Conservation (phyloP, 306 rosid genomes). For the Dryas drummondii region DNA sequence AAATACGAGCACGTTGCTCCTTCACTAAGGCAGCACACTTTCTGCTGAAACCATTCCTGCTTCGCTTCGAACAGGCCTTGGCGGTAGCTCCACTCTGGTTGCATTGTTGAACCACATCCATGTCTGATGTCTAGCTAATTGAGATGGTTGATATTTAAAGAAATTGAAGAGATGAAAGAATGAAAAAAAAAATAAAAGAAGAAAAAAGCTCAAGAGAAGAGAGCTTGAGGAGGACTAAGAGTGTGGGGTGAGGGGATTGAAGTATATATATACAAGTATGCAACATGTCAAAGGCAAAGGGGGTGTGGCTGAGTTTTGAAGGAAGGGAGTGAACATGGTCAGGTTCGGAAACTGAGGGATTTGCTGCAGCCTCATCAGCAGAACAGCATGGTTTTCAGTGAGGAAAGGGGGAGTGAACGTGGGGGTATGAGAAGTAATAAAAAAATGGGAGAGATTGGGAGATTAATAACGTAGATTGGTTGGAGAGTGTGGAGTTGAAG, state of each 20-base stretch:
- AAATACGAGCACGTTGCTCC: constrained; percentile 86
- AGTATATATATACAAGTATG: constrained; percentile 18
- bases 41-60: constrained; percentile 45
- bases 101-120: constrained; percentile 46
- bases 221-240: constrained; percentile 26
- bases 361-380: constrained; percentile 52
- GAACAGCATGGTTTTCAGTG: constrained; percentile 42
- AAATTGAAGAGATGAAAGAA: constrained; percentile 2
- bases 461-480: not conserved
- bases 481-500: not conserved
- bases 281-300: not conserved
- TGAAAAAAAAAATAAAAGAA: constrained; percentile 10
- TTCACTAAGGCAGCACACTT: constrained; percentile 76
- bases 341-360: constrained; percentile 85
- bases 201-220: constrained; percentile 9
- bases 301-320: constrained; percentile 42
- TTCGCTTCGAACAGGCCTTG: constrained; percentile 35
- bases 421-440: constrained; percentile 22
- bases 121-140: constrained; percentile 18
- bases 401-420: constrained; percentile 65
- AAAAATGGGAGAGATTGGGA: not conserved
- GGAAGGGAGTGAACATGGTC: constrained; percentile 66
- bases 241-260: constrained; percentile 13
- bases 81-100: constrained; percentile 25
- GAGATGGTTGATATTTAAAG: not conserved